phyloP scores from a whole-genome alignment of 306 rosid genomes.

The Ammopiptanthus mongolicus region DNA sequence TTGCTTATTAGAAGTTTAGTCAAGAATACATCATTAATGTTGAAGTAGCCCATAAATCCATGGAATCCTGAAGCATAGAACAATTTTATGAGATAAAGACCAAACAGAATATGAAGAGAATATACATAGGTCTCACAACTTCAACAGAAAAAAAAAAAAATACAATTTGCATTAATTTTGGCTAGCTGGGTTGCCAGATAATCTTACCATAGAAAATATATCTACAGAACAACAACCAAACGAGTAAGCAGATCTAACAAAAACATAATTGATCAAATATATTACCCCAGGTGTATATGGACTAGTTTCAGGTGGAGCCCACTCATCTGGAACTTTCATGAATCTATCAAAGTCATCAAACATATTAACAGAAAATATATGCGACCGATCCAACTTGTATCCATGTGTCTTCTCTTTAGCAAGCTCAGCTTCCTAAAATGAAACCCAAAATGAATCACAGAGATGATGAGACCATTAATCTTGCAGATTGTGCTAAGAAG shows the following conservation, averaged over 20 bases:
- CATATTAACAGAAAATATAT: constrained; percentile 73
- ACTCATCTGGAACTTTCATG: constrained; percentile 80
- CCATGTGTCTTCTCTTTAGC: constrained; percentile 90
- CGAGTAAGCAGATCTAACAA: background rate
- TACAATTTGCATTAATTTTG: background rate
- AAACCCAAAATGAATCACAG: background rate
- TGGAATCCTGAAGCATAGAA: background rate
- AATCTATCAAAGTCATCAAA: constrained; percentile 76
- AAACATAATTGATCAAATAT: background rate
- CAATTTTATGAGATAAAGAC: background rate
- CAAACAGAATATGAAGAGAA: background rate
- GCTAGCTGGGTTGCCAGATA: background rate
- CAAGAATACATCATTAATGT: background rate
- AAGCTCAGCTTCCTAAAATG: constrained; percentile 81
- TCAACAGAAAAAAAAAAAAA: background rate
- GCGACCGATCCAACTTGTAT: constrained; percentile 73
- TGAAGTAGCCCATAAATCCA: background rate
- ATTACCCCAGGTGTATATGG: constrained; percentile 79
- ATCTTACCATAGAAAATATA: background rate
- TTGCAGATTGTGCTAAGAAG: background rate
- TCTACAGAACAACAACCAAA: background rate
- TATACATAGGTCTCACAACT: background rate
- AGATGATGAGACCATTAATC: background rate
- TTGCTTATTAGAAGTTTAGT: background rate
- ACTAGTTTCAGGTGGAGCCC: constrained; percentile 75